Base-by-base conservation (phyloP, 2,329 filamentous ascomycete genomes). In the Hymenoscyphus repandus region DNA sequence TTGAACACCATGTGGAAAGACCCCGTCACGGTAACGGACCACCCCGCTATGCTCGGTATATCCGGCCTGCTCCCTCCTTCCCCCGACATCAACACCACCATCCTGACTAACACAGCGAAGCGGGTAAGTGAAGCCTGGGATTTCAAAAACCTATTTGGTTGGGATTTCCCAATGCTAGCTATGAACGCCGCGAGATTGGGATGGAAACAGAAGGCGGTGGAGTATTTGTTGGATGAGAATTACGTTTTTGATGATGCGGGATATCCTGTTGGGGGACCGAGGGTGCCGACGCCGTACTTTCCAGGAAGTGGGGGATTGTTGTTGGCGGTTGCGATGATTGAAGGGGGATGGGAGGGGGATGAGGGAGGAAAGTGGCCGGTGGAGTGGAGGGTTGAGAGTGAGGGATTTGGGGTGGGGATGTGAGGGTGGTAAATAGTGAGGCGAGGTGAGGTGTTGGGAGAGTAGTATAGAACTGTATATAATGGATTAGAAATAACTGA, bases 241-340 rank as follows among this genome's bases (percentile, higher is more conserved):
- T 80, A 77, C 48, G 61, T 66, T 38, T 81, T 82, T 60, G 77
- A 82, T 64, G 77, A 79, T 57, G 72, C 77, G 1, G 78, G 78
- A 1, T 79, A 79, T 62, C 73, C 76, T 0, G 64, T 76, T 4
- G 78, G 78, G 5, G 76, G 76, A 0, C 66, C 69, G 4, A 68
- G 74, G 38, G 78, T 80, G 7, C 70, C 77, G 1, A 81, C 78
- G 27, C 79, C 78, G 9, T 82, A 82, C 62, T 79, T 82, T 51
- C 78, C 78, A 0, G 73, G 72, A 17, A 70, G 72, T 33, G 70
- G 74, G 2, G 70, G 70, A 1, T 65, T 82, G 51, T 56, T 82
- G 58, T 60, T 78, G 31, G 76, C 75, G 0, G 67, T 77, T 51
- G 78, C 74, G 2, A 79, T 80, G 76, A 74, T 81, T 73, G 74